Evolutionary conservation across 202 grass and related monocot species (phyloP), one percentile per base, ranked within the genome.

Genomic region (Brachypodium distachyon): DNA sequence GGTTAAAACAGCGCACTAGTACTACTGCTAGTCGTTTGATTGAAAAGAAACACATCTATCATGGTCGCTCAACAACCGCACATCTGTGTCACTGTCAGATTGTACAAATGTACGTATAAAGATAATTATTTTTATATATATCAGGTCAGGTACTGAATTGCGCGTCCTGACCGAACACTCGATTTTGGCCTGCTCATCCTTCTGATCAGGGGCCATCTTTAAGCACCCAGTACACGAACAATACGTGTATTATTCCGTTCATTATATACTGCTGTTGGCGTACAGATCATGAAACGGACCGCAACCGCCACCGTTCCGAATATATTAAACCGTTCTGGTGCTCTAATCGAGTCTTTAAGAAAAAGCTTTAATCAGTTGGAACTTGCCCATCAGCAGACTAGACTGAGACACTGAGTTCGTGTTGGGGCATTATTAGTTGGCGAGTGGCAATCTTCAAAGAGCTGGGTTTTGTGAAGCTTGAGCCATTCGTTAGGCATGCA

Each of bases 291-390:
- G n/a, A n/a, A 57, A 41, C 4, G 3, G 50, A 58, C 37, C 37
- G 49, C 67, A 58, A 8, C 25, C 28, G 13, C 32, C 67, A 13
- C n/a, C n/a, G 42, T 84, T 78, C 6, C 6, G 13, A 26, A 67
- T 64, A 18, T 43, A 17, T 40, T 77, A 68, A 16, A 62, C 18
- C 12, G 11, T 44, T 23, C 5, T 46, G 13, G 36, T 21, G 52
- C 44, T n/a, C n/a, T 48, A 39, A 55, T 55, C 29, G n/a, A 61
- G 53, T 80, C 76, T 84, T 80, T 48, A 84, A 79, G 85, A 75
- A 62, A n/a, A 76, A 70, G 81, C 62, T 84, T 62, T 70, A 2
- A 33, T 84, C 61, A 28, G 70, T 80, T 83, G 69, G 70, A 79
- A 79, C 31, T 19, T 1, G 12, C 1, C 61, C 69, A 70, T 88